Evolutionary conservation across 768 basidiomycete genomes (phyloP).

Genomic region (Lentinus brumalis): DNA sequence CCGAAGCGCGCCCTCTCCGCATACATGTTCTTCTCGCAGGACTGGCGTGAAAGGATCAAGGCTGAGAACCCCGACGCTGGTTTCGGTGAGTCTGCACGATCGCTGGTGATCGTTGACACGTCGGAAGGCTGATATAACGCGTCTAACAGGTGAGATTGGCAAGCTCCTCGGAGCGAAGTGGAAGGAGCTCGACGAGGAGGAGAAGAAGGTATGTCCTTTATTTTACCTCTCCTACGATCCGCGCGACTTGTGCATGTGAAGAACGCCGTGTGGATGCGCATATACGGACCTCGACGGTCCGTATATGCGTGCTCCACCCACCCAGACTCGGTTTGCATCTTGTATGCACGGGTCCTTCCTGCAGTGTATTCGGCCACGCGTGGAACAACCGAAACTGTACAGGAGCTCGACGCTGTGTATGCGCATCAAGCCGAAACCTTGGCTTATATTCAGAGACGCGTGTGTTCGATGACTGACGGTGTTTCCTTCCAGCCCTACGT

Average conservation of each 20-base stretch:
- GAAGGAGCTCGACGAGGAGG: slow-evolving; percentile 90
- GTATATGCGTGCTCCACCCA: slow-evolving; percentile 5
- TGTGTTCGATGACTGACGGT: too few species aligned
- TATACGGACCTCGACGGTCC: too few species aligned
- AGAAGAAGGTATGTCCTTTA: slow-evolving; percentile 75
- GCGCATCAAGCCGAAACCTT: too few species aligned
- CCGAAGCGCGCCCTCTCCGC: slow-evolving; percentile 94
- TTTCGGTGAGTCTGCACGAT: slow-evolving; percentile 61
- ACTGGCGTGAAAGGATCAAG: slow-evolving; percentile 95
- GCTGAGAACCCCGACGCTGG: slow-evolving; percentile 91
- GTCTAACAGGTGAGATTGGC: slow-evolving; percentile 72
- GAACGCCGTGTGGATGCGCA: too few species aligned
- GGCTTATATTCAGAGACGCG: too few species aligned
- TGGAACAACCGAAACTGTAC: too few species aligned
- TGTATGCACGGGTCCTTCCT: too few species aligned
- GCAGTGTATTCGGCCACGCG: too few species aligned
- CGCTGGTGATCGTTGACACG: background rate
- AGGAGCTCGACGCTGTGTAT: too few species aligned
- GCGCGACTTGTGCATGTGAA: background rate
- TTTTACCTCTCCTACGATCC: background rate
- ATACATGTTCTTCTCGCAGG: slow-evolving; percentile 99
- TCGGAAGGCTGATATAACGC: slow-evolving; percentile 5
- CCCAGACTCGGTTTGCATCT: too few species aligned
- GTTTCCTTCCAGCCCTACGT: slow-evolving; percentile 69
- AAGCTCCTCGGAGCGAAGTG: slow-evolving; percentile 95